Conservation (phyloP, 179 eudicot species). For the Sideroxylon spinosum region DNA sequence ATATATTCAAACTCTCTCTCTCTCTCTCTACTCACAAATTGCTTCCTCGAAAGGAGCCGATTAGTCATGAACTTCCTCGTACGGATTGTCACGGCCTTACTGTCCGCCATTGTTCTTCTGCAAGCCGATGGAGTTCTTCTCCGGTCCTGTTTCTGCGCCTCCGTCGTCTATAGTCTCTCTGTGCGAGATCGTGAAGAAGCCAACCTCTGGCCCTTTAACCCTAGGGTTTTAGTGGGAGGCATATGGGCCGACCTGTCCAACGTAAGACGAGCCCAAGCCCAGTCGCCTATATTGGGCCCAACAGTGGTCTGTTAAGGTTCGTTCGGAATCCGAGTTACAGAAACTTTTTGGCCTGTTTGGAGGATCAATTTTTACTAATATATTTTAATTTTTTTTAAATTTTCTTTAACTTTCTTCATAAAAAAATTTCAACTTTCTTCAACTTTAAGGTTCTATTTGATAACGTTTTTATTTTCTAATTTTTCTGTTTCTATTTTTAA, state of each 20-base stretch:
- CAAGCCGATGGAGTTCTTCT: not conserved
- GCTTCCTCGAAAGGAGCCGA: slow-evolving; percentile 42
- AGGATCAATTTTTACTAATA: too few relatives aligned
- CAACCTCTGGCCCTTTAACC: not conserved
- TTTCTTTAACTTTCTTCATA: too few relatives aligned
- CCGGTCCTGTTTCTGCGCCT: not conserved
- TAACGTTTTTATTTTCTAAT: too few relatives aligned
- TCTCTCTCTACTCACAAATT: slow-evolving; percentile 30
- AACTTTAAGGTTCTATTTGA: too few relatives aligned
- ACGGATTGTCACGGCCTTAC: slow-evolving; percentile 33
- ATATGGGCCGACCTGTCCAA: not conserved
- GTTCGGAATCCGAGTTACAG: too few relatives aligned
- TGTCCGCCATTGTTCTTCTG: slow-evolving; percentile 30
- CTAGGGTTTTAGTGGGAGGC: slow-evolving; percentile 5
- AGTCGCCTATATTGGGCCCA: not conserved
- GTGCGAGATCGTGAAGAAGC: not conserved
- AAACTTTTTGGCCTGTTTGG: too few relatives aligned
- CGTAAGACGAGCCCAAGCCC: not conserved
- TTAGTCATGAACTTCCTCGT: slow-evolving; percentile 46
- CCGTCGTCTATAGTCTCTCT: not conserved
- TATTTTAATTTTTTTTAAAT: too few relatives aligned
- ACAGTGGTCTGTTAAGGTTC: too few relatives aligned
- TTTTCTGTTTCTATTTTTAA: too few relatives aligned
- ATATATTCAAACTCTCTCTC: not conserved
- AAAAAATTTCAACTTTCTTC: too few relatives aligned